These are phyloP conservation scores for Tinospora cordifolia DNA, from an alignment of 164 flowering plant species.

Conservation along the genomic window DNA sequence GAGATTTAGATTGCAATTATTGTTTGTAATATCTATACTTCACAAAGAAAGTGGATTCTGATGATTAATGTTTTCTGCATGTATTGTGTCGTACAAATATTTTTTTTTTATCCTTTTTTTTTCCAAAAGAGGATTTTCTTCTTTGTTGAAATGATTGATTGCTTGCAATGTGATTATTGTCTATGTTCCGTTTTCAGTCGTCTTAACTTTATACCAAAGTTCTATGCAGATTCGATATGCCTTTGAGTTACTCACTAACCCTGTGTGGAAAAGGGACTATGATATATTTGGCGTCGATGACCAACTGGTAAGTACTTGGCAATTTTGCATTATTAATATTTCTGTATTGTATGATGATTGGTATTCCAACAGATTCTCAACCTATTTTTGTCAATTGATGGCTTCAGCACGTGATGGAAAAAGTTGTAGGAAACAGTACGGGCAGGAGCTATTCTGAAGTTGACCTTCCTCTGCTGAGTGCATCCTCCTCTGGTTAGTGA, in stretches of 20 bases:
- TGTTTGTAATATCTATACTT: too few relatives aligned
- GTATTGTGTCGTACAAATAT: too few relatives aligned
- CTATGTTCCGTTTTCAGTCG: not conserved
- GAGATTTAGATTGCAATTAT: too few relatives aligned
- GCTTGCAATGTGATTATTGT: not conserved
- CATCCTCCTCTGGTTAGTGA: conserved; percentile 43
- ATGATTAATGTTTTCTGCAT: too few relatives aligned
- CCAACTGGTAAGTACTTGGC: conserved; percentile 46
- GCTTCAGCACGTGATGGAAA: conserved; percentile 53
- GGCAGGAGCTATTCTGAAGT: conserved; percentile 36
- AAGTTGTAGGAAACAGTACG: conserved; percentile 31
- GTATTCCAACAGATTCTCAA: conserved; percentile 1
- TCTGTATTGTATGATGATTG: not conserved
- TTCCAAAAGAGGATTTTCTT: not conserved
- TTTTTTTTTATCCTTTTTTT: too few relatives aligned
- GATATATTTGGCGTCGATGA: conserved; percentile 71
- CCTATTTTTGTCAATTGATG: conserved; percentile 9
- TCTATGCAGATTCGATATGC: conserved; percentile 74
- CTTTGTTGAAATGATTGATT: not conserved
- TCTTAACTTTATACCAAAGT: not conserved
- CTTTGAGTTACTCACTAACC: conserved; percentile 72
- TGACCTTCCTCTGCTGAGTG: conserved; percentile 49
- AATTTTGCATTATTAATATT: not conserved
- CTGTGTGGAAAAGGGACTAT: conserved; percentile 82
- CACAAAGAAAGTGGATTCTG: too few relatives aligned